Conservation (phyloP, 176 grass and related monocot species). For the Raddia guianensis region DNA sequence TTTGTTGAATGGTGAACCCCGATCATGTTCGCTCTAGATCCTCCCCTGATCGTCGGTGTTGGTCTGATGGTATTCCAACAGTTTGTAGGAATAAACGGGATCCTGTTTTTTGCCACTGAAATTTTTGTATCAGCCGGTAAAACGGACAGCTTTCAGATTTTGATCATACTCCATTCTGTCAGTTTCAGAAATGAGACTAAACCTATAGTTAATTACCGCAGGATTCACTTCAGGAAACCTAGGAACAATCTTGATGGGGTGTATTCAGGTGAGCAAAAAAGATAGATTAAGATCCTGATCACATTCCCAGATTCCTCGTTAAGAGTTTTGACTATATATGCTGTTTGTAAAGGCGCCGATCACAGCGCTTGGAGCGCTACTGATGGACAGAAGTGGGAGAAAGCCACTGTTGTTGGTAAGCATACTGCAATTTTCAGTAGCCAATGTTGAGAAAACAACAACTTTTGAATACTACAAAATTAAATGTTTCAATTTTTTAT, state of each 20-base stretch:
- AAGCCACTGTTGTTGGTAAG: slow-evolving; percentile 56
- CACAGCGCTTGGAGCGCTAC: slow-evolving; percentile 51
- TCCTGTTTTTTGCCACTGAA: slow-evolving; percentile 66
- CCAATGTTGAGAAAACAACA: neutral
- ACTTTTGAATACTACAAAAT: neutral
- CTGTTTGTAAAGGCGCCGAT: slow-evolving; percentile 34
- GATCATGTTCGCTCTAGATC: too few relatives aligned
- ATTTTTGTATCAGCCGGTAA: slow-evolving; percentile 75
- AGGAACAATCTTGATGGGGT: slow-evolving; percentile 60
- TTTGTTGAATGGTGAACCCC: too few relatives aligned
- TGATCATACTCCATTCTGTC: neutral
- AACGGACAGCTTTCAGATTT: neutral
- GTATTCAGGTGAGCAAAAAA: slow-evolving; percentile 51
- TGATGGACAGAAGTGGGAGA: slow-evolving; percentile 66
- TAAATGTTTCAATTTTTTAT: neutral
- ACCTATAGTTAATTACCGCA: slow-evolving; percentile 21
- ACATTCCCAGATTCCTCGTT: neutral
- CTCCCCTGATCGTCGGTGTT: too few relatives aligned
- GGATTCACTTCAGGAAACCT: slow-evolving; percentile 65
- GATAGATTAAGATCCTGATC: neutral
- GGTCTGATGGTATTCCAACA: slow-evolving; percentile 79
- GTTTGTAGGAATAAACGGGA: slow-evolving; percentile 67
- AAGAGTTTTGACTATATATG: neutral
- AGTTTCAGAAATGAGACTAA: neutral
- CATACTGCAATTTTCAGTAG: neutral